These are phyloP conservation scores for Podaxis sp. DNA, from an alignment of 768 basidiomycete species.

Conservation along the genomic window DNA sequence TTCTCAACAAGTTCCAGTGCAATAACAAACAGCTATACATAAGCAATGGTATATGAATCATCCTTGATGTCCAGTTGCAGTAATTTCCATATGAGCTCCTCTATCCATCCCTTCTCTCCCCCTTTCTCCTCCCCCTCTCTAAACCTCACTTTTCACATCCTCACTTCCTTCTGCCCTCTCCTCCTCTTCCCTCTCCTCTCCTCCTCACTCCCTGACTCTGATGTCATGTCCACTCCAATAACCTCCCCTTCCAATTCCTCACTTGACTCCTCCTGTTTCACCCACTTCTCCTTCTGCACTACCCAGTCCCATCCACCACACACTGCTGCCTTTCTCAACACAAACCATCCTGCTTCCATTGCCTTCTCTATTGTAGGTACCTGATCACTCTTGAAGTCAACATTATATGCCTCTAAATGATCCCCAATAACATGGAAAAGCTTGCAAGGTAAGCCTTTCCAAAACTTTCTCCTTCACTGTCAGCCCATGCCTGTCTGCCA, in stretches of 20 bases:
- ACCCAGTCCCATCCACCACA: background rate
- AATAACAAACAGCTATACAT: background rate
- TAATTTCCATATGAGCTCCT: slow-evolving; percentile 12
- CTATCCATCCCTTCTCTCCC: slow-evolving; percentile 6
- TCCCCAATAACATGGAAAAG: background rate
- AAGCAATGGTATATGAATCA: background rate
- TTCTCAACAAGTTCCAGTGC: background rate
- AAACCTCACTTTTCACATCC: slow-evolving; percentile 7
- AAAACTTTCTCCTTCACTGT: background rate
- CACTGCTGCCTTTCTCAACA: background rate
- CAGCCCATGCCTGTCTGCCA: no score
- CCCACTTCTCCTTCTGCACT: background rate
- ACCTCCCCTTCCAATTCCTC: no score
- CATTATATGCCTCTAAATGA: background rate
- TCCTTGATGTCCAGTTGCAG: background rate
- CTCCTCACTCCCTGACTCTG: background rate
- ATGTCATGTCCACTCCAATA: no score
- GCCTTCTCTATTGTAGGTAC: background rate
- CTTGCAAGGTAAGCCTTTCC: background rate
- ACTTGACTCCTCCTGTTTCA: no score
- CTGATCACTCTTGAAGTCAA: background rate
- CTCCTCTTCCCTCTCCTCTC: background rate
- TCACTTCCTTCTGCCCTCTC: slow-evolving; percentile 5
- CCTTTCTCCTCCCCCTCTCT: background rate
- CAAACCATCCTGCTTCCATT: background rate